phyloP scores from a whole-genome alignment of 2,329 filamentous ascomycete species.

The Monosporascus sp. region DNA sequence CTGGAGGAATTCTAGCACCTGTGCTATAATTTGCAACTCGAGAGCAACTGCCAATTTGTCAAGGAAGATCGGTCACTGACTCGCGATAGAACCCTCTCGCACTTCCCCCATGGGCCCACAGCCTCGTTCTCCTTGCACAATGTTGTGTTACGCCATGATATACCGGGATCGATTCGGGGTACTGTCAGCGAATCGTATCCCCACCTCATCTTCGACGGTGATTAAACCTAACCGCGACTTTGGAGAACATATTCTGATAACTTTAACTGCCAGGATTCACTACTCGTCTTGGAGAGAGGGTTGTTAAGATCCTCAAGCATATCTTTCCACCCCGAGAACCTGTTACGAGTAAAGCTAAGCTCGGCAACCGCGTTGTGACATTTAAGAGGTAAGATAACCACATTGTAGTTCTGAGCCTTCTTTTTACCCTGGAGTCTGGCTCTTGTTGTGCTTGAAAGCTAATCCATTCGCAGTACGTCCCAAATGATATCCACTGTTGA shows the following conservation, averaged over 20 bases:
- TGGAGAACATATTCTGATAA: conserved; percentile 1
- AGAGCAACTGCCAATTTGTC: conserved; percentile 80
- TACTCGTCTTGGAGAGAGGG: conserved; percentile 71
- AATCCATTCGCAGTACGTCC: not conserved
- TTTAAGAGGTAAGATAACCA: conserved; percentile 91
- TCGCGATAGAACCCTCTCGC: conserved; percentile 53
- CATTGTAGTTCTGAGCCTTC: conserved; percentile 39
- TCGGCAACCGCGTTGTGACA: conserved; percentile 84
- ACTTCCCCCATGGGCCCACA: conserved; percentile 76
- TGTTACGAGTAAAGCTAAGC: conserved; percentile 64
- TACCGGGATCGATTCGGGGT: conserved; percentile 79
- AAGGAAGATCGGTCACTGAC: conserved; percentile 59
- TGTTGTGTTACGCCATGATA: conserved; percentile 86
- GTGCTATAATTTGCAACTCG: not conserved
- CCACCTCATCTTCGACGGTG: conserved; percentile 84
- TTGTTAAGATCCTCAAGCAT: conserved; percentile 89
- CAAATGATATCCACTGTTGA: not conserved
- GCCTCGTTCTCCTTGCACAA: conserved; percentile 88
- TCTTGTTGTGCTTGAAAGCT: not conserved
- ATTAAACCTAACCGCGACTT: not conserved
- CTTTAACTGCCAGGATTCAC: conserved; percentile 55
- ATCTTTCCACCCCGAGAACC: conserved; percentile 86
- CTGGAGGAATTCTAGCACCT: not conserved
- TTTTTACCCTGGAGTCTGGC: no score
- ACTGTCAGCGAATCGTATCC: conserved; percentile 91